A percentile compares a stretch with the other conserved stretches of the same genome.
These are phyloP conservation scores for Fomitopsis betulina DNA, from an alignment of 1,284 basidiomycete species.

Conservation along the genomic window DNA sequence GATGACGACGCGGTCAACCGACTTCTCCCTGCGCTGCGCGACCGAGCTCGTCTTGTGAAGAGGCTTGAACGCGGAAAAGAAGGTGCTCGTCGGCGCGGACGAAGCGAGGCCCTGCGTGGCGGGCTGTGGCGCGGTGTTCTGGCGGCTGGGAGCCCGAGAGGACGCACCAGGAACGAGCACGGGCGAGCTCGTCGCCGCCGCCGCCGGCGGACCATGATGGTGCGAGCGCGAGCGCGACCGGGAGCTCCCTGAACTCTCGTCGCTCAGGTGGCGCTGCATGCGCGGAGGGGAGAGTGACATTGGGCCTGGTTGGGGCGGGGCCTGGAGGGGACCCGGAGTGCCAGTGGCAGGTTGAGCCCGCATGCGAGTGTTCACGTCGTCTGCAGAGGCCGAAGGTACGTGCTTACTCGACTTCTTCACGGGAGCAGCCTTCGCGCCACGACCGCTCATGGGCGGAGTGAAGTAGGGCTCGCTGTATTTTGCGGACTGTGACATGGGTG, in stretches of 20 bases:
- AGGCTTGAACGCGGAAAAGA: background rate
- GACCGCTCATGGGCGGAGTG: background rate
- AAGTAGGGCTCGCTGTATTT: background rate
- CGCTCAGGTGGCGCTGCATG: background rate
- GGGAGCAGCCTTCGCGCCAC: background rate
- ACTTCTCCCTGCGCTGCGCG: background rate
- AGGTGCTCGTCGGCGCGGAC: background rate
- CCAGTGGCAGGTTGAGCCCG: background rate
- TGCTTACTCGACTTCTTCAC: background rate
- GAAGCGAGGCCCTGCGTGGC: background rate
- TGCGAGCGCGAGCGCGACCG: background rate
- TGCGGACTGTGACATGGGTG: background rate
- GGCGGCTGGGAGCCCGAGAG: background rate
- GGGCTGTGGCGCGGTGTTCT: background rate
- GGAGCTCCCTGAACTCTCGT: background rate
- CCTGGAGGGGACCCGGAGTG: background rate
- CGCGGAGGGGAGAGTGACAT: background rate
- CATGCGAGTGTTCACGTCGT: background rate
- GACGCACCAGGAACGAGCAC: background rate
- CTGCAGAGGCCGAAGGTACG: background rate
- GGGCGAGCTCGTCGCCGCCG: background rate
- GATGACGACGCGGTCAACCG: conserved; percentile 1
- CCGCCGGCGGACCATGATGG: background rate
- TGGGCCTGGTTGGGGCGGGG: background rate
- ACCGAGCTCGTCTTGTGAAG: background rate